Conservation (phyloP, 1,284 basidiomycete genomes). For the Irpex sp. region DNA sequence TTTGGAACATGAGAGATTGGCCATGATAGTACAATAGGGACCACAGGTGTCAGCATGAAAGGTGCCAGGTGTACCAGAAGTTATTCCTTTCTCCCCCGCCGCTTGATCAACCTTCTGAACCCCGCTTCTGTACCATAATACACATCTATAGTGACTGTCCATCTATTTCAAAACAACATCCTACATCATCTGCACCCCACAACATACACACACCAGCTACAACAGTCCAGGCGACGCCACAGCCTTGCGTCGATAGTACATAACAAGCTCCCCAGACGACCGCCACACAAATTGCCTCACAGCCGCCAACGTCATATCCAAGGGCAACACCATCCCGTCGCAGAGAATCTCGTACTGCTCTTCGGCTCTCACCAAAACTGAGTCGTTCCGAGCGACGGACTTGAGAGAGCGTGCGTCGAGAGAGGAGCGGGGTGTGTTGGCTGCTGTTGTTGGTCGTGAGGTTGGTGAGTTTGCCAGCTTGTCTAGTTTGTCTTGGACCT, state of each 20-base stretch:
- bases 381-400: constrained; percentile 3
- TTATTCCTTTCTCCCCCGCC: no score
- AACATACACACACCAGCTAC: no score
- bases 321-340: constrained; percentile 75
- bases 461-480: constrained; percentile 33
- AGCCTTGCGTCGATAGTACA: constrained; percentile 72
- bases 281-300: constrained; percentile 88
- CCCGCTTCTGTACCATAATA: no score
- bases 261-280: constrained; percentile 74
- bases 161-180: no score
- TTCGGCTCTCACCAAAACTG: constrained; percentile 56
- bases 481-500: constrained; percentile 89
- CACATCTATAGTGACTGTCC: no score
- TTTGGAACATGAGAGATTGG: no score
- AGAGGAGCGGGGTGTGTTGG: constrained; percentile 42
- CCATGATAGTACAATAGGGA: no score
- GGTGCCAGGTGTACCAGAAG: no score
- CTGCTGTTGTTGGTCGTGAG: constrained; percentile 24
- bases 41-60: no score
- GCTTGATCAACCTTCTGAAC: no score
- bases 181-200: no score
- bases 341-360: constrained; percentile 87
- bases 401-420: constrained; percentile 32
- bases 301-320: constrained; percentile 86
- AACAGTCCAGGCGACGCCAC: neutral